Evolutionary conservation across 306 rosid genomes (phyloP).

Genomic region (Spatholobus suberectus): DNA sequence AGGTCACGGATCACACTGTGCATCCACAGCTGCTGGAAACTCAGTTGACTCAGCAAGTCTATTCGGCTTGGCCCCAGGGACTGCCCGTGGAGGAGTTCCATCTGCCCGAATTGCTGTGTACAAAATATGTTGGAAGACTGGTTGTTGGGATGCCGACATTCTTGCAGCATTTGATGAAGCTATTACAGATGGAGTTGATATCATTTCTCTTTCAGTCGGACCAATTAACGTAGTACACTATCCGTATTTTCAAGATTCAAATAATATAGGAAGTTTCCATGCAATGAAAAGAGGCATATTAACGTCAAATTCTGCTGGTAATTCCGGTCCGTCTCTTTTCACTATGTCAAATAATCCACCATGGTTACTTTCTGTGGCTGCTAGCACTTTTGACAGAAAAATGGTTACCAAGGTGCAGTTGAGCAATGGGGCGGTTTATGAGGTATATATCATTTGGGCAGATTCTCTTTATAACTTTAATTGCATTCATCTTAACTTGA

Average conservation of each 20-base stretch:
- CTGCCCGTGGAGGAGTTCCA: constrained; percentile 50
- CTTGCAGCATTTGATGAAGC: constrained; percentile 60
- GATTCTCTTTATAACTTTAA: too few relatives aligned
- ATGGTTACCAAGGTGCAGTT: constrained; percentile 48
- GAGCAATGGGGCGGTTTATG: constrained; percentile 39
- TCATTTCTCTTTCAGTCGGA: constrained; percentile 49
- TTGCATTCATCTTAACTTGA: background rate
- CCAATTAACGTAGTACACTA: fast-evolving
- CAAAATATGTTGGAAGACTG: constrained; percentile 27
- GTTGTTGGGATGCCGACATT: background rate
- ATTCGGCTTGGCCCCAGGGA: constrained; percentile 44
- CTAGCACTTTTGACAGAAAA: constrained; percentile 54
- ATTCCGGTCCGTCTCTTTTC: constrained; percentile 29
- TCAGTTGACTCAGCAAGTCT: constrained; percentile 40
- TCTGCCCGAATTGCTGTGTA: constrained; percentile 48
- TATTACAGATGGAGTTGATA: constrained; percentile 63
- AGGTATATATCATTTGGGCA: constrained; percentile 44
- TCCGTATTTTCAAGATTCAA: constrained; percentile 21
- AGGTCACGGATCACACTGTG: constrained; percentile 62
- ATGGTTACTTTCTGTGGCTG: constrained; percentile 67
- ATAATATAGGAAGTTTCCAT: constrained; percentile 62
- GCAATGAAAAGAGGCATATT: constrained; percentile 56
- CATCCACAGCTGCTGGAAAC: constrained; percentile 62
- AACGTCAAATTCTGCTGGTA: constrained; percentile 54
- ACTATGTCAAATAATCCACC: constrained; percentile 48